Evolutionary conservation across 768 basidiomycete species (phyloP).

Genomic region (Chalciporus chontae): DNA sequence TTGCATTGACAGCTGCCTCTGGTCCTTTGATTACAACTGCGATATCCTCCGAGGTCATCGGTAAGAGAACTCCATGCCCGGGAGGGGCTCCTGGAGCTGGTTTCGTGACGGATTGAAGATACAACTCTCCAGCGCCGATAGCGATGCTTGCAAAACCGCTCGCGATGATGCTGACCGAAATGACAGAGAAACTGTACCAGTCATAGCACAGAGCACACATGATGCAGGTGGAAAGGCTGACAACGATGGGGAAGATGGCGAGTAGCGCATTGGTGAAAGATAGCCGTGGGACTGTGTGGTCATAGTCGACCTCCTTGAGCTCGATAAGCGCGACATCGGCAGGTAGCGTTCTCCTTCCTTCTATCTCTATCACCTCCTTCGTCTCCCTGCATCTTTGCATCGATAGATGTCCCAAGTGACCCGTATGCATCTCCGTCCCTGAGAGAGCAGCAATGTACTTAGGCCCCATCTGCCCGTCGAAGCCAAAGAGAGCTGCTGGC

Average conservation of each 20-base stretch:
- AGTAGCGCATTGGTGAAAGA: conserved; percentile 1
- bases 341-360: conserved; percentile 6
- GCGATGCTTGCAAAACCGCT: conserved; percentile 26
- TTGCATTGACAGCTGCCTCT: conserved; percentile 21
- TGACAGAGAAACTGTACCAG: conserved; percentile 32
- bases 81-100: conserved; percentile 18
- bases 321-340: conserved; percentile 14
- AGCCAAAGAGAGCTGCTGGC: conserved; percentile 20
- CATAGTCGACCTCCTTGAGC: conserved; percentile 7
- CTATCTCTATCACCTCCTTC: no score
- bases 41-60: conserved; percentile 1
- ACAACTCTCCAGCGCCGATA: conserved; percentile 23
- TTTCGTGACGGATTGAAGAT: conserved; percentile 13
- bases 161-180: conserved; percentile 28
- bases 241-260: conserved; percentile 21
- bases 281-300: conserved; percentile 1
- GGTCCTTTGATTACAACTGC: conserved; percentile 26
- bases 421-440: conserved; percentile 20
- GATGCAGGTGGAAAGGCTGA: conserved; percentile 19
- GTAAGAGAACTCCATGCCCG: conserved; percentile 23
- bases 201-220: conserved; percentile 24
- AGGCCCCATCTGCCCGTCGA: conserved; percentile 29
- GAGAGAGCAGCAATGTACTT: conserved; percentile 25
- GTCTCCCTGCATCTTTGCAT: conserved; percentile 12
- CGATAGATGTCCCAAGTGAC: conserved; percentile 22